Percentiles rank a stretch among this genome's conserved stretches.
Conservation (phyloP, 2,329 filamentous ascomycete genomes). For the Pyrenochaeta sp. region DNA sequence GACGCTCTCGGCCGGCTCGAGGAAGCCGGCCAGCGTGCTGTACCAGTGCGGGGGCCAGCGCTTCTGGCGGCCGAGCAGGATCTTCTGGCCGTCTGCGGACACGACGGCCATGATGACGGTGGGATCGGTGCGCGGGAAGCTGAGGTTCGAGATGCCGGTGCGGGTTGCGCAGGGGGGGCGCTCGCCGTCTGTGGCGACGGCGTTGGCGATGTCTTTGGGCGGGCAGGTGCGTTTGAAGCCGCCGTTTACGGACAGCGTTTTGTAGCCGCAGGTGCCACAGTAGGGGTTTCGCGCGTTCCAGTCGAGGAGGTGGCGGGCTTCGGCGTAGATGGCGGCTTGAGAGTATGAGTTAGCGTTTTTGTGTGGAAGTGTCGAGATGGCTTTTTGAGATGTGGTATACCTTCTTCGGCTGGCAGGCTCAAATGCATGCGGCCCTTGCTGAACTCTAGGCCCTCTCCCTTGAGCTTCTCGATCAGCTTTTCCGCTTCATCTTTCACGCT, state of each 20-base stretch:
- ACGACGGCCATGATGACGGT: constrained; percentile 96
- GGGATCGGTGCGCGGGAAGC: constrained; percentile 90
- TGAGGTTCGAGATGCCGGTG: constrained; percentile 85
- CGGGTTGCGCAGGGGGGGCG: constrained; percentile 81
- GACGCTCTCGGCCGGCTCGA: constrained; percentile 59
- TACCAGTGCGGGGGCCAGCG: constrained; percentile 87
- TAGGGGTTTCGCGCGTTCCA: constrained; percentile 95
- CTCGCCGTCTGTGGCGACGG: constrained; percentile 51
- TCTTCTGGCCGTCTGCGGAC: constrained; percentile 75
- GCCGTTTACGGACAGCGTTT: constrained; percentile 78
- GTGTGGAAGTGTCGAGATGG: not conserved
- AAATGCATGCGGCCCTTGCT: constrained; percentile 70
- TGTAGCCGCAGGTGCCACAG: constrained; percentile 86
- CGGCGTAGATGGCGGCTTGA: constrained; percentile 85
- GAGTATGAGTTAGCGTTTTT: constrained; percentile 3
- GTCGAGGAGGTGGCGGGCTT: constrained; percentile 86
- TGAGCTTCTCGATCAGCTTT: constrained; percentile 64
- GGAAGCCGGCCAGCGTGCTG: constrained; percentile 73
- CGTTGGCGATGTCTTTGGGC: constrained; percentile 67
- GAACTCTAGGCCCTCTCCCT: constrained; percentile 70
- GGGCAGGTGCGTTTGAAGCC: constrained; percentile 84
- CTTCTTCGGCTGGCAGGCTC: constrained; percentile 66
- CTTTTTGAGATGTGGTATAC: constrained; percentile 51
- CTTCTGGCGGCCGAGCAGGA: constrained; percentile 85
- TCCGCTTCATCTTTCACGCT: constrained; percentile 68